phyloP scores from a whole-genome alignment of 83 land plant species.

The Diphasiastrum complanatum region DNA sequence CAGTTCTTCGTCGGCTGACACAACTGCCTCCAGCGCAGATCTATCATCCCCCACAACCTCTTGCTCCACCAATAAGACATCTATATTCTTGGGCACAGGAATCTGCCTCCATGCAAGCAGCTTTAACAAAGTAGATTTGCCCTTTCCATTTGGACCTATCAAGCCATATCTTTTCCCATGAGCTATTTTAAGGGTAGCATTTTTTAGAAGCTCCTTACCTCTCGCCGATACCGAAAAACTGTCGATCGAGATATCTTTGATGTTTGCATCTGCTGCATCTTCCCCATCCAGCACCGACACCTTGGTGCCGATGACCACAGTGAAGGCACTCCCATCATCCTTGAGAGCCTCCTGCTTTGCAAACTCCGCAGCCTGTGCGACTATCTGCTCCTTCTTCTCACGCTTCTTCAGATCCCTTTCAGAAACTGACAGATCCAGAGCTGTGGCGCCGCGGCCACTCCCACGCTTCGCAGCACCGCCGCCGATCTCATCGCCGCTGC shows the following conservation, averaged over 20 bases:
- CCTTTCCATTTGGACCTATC: constrained; percentile 94
- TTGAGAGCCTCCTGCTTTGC: constrained; percentile 68
- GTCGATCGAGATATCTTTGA: constrained; percentile 71
- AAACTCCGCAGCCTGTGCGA: constrained; percentile 50
- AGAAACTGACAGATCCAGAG: constrained; percentile 26
- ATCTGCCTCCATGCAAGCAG: constrained; percentile 93
- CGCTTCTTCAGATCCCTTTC: constrained; percentile 73
- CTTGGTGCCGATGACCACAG: constrained; percentile 68
- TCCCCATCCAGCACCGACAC: constrained; percentile 61
- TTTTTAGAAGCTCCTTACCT: constrained; percentile 87
- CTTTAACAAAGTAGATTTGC: constrained; percentile 84
- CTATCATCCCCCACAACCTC: constrained; percentile 87
- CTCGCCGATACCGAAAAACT: constrained; percentile 91
- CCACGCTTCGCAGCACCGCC: constrained; percentile 1
- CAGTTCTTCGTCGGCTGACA: constrained; percentile 85
- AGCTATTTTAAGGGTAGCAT: constrained; percentile 71
- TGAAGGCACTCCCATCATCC: constrained; percentile 84
- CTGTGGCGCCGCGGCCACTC: constrained; percentile 6
- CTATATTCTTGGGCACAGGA: constrained; percentile 94
- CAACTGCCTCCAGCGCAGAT: constrained; percentile 71
- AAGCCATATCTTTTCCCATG: constrained; percentile 91
- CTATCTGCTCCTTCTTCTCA: constrained; percentile 72
- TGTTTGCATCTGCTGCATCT: constrained; percentile 71
- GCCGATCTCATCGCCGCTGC: neutral
- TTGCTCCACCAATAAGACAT: constrained; percentile 87